These are phyloP conservation scores for Penicillium carneum DNA, from an alignment of 2,329 filamentous ascomycete species.

Conservation along the genomic window DNA sequence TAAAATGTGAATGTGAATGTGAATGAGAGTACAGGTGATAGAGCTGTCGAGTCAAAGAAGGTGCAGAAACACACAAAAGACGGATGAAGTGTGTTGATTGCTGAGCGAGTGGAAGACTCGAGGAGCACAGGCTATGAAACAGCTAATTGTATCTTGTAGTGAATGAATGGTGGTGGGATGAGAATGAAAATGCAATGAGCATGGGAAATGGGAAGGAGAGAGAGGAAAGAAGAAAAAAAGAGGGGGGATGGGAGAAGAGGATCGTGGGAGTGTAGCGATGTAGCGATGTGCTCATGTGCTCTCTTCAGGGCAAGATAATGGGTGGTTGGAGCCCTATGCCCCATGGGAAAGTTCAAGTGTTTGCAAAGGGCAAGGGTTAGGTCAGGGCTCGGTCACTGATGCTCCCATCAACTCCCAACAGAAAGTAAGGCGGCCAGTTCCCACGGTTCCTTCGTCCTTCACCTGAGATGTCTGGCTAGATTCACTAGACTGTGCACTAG, in stretches of 20 bases:
- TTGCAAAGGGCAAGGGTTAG: conserved; percentile 7
- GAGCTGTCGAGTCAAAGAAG: not conserved
- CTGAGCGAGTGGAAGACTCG: not conserved
- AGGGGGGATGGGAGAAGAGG: not conserved
- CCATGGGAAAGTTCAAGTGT: not conserved
- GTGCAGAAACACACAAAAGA: not conserved
- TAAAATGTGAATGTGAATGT: not conserved
- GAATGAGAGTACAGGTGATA: not conserved
- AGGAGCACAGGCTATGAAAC: not conserved
- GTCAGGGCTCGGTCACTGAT: conserved; percentile 30
- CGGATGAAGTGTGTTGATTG: not conserved
- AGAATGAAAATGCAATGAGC: not conserved
- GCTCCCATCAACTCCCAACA: conserved; percentile 53
- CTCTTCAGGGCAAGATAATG: not conserved
- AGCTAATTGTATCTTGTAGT: not conserved
- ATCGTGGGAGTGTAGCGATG: not conserved
- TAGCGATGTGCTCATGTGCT: not conserved
- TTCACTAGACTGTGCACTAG: not conserved
- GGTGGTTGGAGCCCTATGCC: not conserved
- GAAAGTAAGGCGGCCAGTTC: conserved; percentile 30
- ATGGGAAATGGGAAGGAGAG: not conserved
- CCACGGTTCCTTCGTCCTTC: not conserved
- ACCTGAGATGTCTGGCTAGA: not conserved
- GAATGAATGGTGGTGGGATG: not conserved
- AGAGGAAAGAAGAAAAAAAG: not conserved